These are phyloP conservation scores for Eucalyptus marginata DNA, from an alignment of 345 rosid species.

Conservation along the genomic window DNA sequence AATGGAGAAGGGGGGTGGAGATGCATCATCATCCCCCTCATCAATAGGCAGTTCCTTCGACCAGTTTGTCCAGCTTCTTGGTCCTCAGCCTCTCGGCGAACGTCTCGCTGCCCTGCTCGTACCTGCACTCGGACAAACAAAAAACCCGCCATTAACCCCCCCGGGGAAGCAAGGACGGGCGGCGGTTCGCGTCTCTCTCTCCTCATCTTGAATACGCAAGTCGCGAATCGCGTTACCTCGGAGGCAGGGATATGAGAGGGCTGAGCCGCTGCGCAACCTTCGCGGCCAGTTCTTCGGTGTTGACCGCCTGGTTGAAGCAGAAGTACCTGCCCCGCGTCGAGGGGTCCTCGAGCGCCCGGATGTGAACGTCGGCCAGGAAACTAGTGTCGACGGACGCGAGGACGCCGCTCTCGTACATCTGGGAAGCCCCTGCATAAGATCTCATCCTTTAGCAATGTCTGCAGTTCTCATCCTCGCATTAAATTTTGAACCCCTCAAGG, in stretches of 20 bases:
- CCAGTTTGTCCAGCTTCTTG: constrained; percentile 53
- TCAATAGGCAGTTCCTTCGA: constrained; percentile 46
- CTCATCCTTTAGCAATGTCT: neutral
- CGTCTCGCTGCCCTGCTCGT: constrained; percentile 41
- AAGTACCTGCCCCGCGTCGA: constrained; percentile 73
- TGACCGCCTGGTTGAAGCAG: constrained; percentile 63
- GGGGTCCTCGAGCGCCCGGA: constrained; percentile 52
- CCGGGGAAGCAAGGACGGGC: neutral
- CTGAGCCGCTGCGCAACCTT: constrained; percentile 43
- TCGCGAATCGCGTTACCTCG: constrained; percentile 19
- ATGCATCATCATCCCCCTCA: neutral
- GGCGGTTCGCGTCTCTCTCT: neutral
- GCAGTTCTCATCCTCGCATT: too few relatives aligned
- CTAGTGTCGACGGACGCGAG: constrained; percentile 44
- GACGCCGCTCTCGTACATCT: constrained; percentile 81
- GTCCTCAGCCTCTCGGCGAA: constrained; percentile 55
- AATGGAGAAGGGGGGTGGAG: neutral
- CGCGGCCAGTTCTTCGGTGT: constrained; percentile 45
- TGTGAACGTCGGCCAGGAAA: constrained; percentile 61
- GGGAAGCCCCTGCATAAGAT: constrained; percentile 45
- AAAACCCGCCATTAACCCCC: neutral
- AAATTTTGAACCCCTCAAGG: too few relatives aligned
- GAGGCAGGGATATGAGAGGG: constrained; percentile 57
- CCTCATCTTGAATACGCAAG: neutral
- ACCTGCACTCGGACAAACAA: constrained; percentile 11